A percentile compares a stretch with the other conserved stretches of the same genome.
These are phyloP conservation scores for Nadsonia starkeyi-henricii DNA, from an alignment of 1,139 yeast species.

Conservation along the genomic window DNA sequence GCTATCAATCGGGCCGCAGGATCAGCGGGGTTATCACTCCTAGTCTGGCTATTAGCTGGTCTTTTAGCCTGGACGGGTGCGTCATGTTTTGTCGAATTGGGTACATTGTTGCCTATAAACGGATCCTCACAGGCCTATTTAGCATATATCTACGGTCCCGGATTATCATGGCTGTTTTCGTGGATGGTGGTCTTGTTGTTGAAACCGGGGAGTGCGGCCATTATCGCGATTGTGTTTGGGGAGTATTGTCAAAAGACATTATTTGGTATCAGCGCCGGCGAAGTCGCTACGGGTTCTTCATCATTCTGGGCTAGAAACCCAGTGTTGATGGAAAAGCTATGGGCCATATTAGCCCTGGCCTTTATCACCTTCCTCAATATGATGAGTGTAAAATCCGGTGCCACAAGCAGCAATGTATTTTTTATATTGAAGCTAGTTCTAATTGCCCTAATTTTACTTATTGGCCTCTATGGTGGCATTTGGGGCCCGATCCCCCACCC, in stretches of 20 bases:
- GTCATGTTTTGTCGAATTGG: constrained; percentile 29
- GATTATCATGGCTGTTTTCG: constrained; percentile 27
- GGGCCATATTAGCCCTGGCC: constrained; percentile 22
- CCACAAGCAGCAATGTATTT: constrained; percentile 24
- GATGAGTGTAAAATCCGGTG: constrained; percentile 23
- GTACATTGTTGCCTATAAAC: constrained; percentile 27
- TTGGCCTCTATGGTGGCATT: constrained; percentile 17
- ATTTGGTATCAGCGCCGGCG: constrained; percentile 8
- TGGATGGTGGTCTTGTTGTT: constrained; percentile 28
- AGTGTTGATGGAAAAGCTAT: constrained; percentile 17
- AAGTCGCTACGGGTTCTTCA: constrained; percentile 11
- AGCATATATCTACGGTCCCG: constrained; percentile 26
- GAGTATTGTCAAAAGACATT: constrained; percentile 19
- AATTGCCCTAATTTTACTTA: constrained; percentile 20
- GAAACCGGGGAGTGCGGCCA: constrained; percentile 30
- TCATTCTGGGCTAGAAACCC: constrained; percentile 14
- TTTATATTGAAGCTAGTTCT: constrained; percentile 24
- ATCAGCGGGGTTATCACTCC: constrained; percentile 26
- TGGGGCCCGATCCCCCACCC: constrained; percentile 9
- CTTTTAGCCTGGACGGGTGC: constrained; percentile 33
- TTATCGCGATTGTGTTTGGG: constrained; percentile 28
- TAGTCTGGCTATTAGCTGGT: constrained; percentile 29
- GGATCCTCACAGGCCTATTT: constrained; percentile 31
- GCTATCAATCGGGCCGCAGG: constrained; percentile 26
- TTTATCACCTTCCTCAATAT: constrained; percentile 21